Evolutionary conservation across 139 green algal genomes (phyloP), one percentile per base, ranked within the genome.

Genomic region (Pseudopediastrum boryanum): DNA sequence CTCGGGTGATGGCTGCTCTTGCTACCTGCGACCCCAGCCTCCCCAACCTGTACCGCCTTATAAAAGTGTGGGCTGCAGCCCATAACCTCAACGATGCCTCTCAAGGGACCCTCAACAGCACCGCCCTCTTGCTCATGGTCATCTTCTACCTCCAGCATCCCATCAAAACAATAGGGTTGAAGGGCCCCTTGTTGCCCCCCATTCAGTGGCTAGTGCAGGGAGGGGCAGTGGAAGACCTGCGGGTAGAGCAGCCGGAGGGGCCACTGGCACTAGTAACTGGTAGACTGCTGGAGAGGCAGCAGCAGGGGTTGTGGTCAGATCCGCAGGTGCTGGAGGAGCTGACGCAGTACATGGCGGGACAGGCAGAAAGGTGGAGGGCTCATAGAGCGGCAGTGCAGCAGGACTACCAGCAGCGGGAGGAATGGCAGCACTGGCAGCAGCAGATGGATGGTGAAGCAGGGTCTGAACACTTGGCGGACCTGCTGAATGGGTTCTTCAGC

Each of bases 81-180:
- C 71, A 90, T 23, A 71, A 67, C 42, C 38, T 90, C 7, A 92
- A 94, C 44, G 87, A 93, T 38, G 71, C 89, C 16, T 35, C 71
- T 1, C 46, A 61, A 33, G 83, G 82, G 16, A 92, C 86, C 8
- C 80, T 94, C 66, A 94, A 94, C 89, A 85, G 52, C 75, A 91
- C 84, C 39, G 78, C 82, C 3, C 78, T 94, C 27, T 85, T 78
- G 19, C 73, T 74, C 74, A 66, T 81, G 44, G 65, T 33, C 44
- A 41, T 74, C 33, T 81, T 81, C 62, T 81, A 66, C 62, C 62
- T 81, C 46, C 74, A 81, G 74, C 62, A 63, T 43, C 46, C 43
- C 35, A n/a, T n/a, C n/a, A n/a, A n/a, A n/a, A n/a, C n/a, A n/a
- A n/a, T n/a, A n/a, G n/a, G n/a, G n/a, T n/a, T n/a, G n/a, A n/a